Evolutionary conservation across 768 basidiomycete genomes (phyloP).

Genomic region (Serendipita indica): DNA sequence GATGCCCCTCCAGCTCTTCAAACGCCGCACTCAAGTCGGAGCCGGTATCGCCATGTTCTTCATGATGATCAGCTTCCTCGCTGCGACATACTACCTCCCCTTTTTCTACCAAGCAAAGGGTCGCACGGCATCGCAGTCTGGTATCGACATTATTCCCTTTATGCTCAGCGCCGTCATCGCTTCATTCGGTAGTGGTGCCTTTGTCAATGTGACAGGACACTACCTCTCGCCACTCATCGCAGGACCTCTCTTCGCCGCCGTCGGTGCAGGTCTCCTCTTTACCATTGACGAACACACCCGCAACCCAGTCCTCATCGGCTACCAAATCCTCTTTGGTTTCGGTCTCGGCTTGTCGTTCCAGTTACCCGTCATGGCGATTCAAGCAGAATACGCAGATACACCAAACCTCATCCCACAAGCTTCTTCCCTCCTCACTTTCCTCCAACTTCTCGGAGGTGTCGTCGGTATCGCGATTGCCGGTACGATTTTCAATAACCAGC

Average conservation of each 20-base stretch:
- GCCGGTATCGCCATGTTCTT: constrained; percentile 15
- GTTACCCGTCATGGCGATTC: constrained; percentile 14
- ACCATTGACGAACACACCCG: constrained; percentile 19
- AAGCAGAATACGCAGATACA: constrained; percentile 18
- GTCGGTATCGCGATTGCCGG: constrained; percentile 17
- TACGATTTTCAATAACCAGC: constrained; percentile 17
- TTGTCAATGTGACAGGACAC: constrained; percentile 20
- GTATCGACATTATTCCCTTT: constrained; percentile 26
- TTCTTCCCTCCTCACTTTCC: constrained; percentile 17
- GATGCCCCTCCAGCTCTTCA: constrained; percentile 24
- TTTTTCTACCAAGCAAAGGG: constrained; percentile 21
- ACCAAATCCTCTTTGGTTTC: constrained; percentile 26
- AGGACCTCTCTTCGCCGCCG: constrained; percentile 20
- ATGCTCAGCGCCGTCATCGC: constrained; percentile 22
- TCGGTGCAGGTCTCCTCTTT: constrained; percentile 25
- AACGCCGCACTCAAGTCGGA: constrained; percentile 21
- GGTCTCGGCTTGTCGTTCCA: constrained; percentile 25
- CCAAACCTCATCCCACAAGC: constrained; percentile 17
- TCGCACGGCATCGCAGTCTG: constrained; percentile 22
- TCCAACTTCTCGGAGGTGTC: constrained; percentile 19
- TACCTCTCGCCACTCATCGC: constrained; percentile 21
- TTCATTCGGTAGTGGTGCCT: constrained; percentile 21
- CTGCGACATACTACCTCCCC: constrained; percentile 23
- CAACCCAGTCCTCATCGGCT: constrained; percentile 21
- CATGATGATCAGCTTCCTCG: constrained; percentile 16